phyloP scores from a whole-genome alignment of 768 basidiomycete genomes.

The Agrocybe pediades region DNA sequence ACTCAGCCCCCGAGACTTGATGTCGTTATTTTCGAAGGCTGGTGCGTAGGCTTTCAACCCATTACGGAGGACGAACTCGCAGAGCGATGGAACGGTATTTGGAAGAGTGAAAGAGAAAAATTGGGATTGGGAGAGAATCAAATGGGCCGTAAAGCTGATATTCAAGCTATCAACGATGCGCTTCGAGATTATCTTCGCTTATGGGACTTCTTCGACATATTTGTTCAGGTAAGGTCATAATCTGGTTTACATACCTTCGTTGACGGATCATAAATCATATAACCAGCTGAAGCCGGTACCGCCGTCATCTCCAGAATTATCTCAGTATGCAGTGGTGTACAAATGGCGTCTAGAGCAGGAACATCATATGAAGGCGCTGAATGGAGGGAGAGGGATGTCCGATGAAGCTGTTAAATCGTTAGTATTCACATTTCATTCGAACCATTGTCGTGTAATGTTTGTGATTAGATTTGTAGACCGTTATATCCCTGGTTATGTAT shows the following conservation, averaged over 20 bases:
- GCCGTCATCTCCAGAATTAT: conserved; percentile 23
- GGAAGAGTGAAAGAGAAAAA: conserved; percentile 37
- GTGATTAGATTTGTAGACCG: conserved; percentile 78
- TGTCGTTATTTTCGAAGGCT: conserved; percentile 92
- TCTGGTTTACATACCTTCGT: neutral
- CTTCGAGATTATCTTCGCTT: conserved; percentile 62
- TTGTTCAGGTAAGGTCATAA: conserved; percentile 63
- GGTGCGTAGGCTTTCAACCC: conserved; percentile 90
- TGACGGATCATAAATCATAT: neutral
- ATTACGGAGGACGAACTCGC: conserved; percentile 52
- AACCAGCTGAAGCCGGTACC: conserved; percentile 31
- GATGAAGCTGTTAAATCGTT: conserved; percentile 73
- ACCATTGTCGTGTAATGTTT: neutral
- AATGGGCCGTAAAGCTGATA: conserved; percentile 48
- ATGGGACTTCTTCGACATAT: conserved; percentile 73
- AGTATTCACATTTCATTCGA: conserved; percentile 29
- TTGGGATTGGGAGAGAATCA: conserved; percentile 37
- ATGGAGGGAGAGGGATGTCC: conserved; percentile 88
- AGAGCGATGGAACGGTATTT: conserved; percentile 50
- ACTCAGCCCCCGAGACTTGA: conserved; percentile 48
- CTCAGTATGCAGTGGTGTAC: conserved; percentile 64
- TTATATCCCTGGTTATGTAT: conserved; percentile 93
- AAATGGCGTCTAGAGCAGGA: conserved; percentile 91
- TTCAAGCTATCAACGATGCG: conserved; percentile 63
- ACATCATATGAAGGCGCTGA: conserved; percentile 80